Conservation (phyloP, 768 basidiomycete species). For the Pulveroboletus sp. region DNA sequence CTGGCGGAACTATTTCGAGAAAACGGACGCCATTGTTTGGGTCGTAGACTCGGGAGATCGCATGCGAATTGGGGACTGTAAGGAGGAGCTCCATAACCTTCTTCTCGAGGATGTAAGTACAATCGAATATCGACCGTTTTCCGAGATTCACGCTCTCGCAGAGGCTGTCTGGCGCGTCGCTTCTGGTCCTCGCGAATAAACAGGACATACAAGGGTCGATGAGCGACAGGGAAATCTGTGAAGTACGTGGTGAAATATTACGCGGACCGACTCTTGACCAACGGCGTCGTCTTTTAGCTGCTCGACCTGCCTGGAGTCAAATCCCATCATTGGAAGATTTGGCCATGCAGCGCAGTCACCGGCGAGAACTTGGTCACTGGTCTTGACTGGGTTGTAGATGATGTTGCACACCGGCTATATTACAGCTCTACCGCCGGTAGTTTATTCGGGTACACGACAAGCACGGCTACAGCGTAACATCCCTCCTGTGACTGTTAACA, state of each 20-base stretch:
- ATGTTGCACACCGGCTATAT: conserved; percentile 84
- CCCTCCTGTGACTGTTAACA: not conserved
- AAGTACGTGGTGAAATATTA: conserved; percentile 47
- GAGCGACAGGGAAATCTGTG: conserved; percentile 73
- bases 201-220: conserved; percentile 90
- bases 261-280: conserved; percentile 6
- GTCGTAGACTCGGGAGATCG: conserved; percentile 96
- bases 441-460: not conserved
- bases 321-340: conserved; percentile 87
- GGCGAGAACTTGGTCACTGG: conserved; percentile 81
- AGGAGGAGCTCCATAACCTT: conserved; percentile 77
- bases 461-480: conserved; percentile 1
- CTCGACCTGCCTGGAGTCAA: conserved; percentile 76
- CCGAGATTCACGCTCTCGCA: conserved; percentile 32
- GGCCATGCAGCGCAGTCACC: conserved; percentile 88
- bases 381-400: conserved; percentile 87
- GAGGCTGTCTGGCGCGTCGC: conserved; percentile 92
- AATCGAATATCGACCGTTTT: conserved; percentile 3
- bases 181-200: conserved; percentile 96
- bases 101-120: conserved; percentile 84
- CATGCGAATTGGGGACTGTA: conserved; percentile 87
- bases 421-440: conserved; percentile 49
- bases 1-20: conserved; percentile 99
- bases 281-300: conserved; percentile 43
- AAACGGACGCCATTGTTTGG: conserved; percentile 98